Evolutionary conservation across 139 green algal species (phyloP).

Genomic region (Micractinium conductrix): DNA sequence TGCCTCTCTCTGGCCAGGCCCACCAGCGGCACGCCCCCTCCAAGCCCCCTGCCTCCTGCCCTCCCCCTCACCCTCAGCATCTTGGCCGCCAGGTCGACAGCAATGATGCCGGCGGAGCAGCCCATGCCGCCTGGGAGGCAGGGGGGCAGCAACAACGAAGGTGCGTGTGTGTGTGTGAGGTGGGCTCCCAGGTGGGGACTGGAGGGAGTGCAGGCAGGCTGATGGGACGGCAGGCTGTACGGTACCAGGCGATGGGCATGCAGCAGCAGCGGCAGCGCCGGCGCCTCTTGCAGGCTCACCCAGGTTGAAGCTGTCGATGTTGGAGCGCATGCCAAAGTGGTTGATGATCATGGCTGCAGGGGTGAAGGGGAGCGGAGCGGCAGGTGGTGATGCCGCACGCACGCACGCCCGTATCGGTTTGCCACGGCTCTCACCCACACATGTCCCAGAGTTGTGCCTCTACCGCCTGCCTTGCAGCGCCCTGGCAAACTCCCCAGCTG

Average conservation of each 20-base stretch:
- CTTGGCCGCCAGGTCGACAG: constrained; percentile 78
- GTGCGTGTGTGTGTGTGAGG: too few relatives aligned
- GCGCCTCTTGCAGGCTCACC: not conserved
- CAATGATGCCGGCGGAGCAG: constrained; percentile 85
- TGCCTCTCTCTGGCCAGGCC: too few relatives aligned
- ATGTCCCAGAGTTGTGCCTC: too few relatives aligned
- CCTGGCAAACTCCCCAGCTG: too few relatives aligned
- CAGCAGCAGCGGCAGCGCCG: not conserved
- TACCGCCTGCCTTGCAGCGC: too few relatives aligned
- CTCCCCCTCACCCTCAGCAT: constrained; percentile 54
- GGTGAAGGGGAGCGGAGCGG: too few relatives aligned
- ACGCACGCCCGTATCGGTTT: too few relatives aligned
- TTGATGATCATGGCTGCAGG: constrained; percentile 90
- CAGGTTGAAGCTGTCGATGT: constrained; percentile 82
- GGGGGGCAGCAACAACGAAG: not conserved
- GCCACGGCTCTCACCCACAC: too few relatives aligned
- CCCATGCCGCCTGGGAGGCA: constrained; percentile 69
- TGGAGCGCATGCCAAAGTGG: constrained; percentile 82
- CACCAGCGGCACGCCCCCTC: not conserved
- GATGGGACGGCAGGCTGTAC: too few relatives aligned
- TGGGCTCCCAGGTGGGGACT: too few relatives aligned
- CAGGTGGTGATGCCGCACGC: too few relatives aligned
- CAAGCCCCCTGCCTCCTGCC: not conserved
- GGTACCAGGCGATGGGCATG: not conserved
- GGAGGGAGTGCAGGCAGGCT: too few relatives aligned